Base-by-base conservation (phyloP, 331 rosid species). In the Quercus tomentella region DNA sequence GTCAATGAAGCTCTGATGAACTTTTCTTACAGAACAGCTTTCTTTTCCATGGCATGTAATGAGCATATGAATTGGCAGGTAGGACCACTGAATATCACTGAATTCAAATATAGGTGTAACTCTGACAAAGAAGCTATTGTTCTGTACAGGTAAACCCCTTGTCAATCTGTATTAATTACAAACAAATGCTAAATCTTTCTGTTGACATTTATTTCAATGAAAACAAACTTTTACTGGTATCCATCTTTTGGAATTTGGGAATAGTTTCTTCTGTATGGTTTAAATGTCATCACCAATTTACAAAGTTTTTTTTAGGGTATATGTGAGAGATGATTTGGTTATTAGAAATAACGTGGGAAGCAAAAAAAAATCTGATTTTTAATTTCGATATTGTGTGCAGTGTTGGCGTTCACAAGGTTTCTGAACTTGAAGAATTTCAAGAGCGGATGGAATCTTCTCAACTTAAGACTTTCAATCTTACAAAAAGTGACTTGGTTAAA, bases 21-120 rank as follows among this genome's bases (percentile, higher is more conserved):
- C 21, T 25, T 65, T 81, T 69, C 28, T 54, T 62, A 30, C 26
- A 43, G 41, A 82, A 43, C 30, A 14, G 37, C 18, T 58, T 54
- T 75, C 37, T 66, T 81, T 20, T 61, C 76, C 25, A 82, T 16
- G 20, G 31, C 23, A 37, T 82, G 71, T 52, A 61, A 81, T 83
- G 71, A 76, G 70, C 76, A 22, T 81, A 55, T 65, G 58, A 55
- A 49, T 78, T 83, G 73, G 58, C 83, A 93, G 99, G 96, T 95
- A 28, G 98, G 98, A 73, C 89, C 88, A 26, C 82, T 93, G 88
- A 88, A 91, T 81, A 93, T 95, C 56, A 95, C 97, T 56, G 99
- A 91, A 86, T 91, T 95, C 89, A 95, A 91, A 84, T 95, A 93
- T 74, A 89, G 99, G 87, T 89, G 57, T 79, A 91, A 65, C 75